phyloP scores from a whole-genome alignment of 208 protist genomes.

The Crithidia expoeki region DNA sequence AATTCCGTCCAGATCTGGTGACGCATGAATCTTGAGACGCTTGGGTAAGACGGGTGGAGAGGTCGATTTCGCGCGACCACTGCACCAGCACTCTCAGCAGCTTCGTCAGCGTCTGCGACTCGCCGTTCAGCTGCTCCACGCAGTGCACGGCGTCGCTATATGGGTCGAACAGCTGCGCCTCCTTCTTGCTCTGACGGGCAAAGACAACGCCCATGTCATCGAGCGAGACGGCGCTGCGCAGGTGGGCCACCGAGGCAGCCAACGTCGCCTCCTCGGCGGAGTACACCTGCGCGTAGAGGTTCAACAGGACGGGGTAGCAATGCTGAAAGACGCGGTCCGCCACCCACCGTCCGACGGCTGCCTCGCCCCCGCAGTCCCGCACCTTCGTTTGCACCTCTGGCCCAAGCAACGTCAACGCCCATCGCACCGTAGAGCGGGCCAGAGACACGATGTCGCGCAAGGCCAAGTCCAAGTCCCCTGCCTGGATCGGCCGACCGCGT shows the following conservation, averaged over 20 bases:
- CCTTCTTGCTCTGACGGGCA: slow-evolving; percentile 50
- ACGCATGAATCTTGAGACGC: slow-evolving; percentile 32
- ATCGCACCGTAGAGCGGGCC: slow-evolving; percentile 65
- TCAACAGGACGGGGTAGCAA: slow-evolving; percentile 59
- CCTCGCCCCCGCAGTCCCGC: slow-evolving; percentile 37
- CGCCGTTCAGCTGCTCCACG: slow-evolving; percentile 63
- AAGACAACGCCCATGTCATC: slow-evolving; percentile 86
- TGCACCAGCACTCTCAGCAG: slow-evolving; percentile 71
- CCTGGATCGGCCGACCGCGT: slow-evolving; percentile 49
- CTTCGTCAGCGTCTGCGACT: slow-evolving; percentile 51
- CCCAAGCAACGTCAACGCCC: slow-evolving; percentile 58
- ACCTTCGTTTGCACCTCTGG: slow-evolving; percentile 36
- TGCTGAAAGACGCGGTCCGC: slow-evolving; percentile 70
- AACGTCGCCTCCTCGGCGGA: slow-evolving; percentile 46
- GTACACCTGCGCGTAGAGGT: slow-evolving; percentile 79
- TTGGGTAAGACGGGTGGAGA: slow-evolving; percentile 67
- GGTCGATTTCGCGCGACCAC: slow-evolving; percentile 85
- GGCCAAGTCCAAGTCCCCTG: slow-evolving; percentile 66
- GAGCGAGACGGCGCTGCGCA: slow-evolving; percentile 60
- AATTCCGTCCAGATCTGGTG: not conserved
- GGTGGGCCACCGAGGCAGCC: slow-evolving; percentile 37
- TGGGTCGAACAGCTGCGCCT: slow-evolving; percentile 79
- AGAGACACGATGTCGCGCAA: slow-evolving; percentile 78
- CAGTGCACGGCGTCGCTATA: slow-evolving; percentile 81
- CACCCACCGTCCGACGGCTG: slow-evolving; percentile 60